Conservation (phyloP, 352 stramenopile species). For the Plasmopara muralis region DNA sequence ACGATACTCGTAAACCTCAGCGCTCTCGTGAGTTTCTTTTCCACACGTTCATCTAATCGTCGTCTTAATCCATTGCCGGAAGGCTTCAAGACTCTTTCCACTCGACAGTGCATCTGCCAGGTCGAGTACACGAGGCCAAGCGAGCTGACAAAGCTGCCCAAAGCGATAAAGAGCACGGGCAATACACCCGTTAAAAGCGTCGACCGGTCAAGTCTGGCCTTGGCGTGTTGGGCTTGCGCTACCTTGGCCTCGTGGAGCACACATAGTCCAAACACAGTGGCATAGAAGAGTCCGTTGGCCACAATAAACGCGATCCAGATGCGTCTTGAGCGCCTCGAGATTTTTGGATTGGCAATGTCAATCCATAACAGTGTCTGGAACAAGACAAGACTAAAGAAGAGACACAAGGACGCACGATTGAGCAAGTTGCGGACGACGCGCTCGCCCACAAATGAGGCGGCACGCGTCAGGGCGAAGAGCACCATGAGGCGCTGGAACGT, state of each 20-base stretch:
- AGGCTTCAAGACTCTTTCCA: constrained; percentile 60
- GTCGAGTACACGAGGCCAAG: constrained; percentile 71
- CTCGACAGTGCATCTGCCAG: constrained; percentile 59
- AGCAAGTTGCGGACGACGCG: constrained; percentile 41
- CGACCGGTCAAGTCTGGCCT: constrained; percentile 9
- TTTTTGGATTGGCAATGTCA: constrained; percentile 79
- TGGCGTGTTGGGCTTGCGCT: constrained; percentile 10
- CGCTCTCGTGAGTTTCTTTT: constrained; percentile 65
- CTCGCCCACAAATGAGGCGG: constrained; percentile 43
- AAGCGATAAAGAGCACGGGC: constrained; percentile 60
- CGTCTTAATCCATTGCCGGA: constrained; percentile 32
- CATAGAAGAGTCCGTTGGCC: constrained; percentile 73
- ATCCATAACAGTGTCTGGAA: constrained; percentile 85
- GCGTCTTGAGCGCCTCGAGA: constrained; percentile 58
- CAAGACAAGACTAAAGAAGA: constrained; percentile 83
- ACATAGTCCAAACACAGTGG: constrained; percentile 51
- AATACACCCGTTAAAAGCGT: constrained; percentile 48
- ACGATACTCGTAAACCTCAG: constrained; percentile 66
- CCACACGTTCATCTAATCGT: constrained; percentile 50
- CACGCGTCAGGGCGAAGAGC: constrained; percentile 51
- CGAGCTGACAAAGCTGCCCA: constrained; percentile 60
- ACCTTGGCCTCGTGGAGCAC: constrained; percentile 36
- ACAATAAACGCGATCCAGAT: constrained; percentile 72
- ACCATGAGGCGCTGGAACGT: constrained; percentile 72
- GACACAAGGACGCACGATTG: constrained; percentile 63